These are phyloP conservation scores for Tuber borchii DNA, from an alignment of 495 filamentous ascomycete species.

Conservation along the genomic window DNA sequence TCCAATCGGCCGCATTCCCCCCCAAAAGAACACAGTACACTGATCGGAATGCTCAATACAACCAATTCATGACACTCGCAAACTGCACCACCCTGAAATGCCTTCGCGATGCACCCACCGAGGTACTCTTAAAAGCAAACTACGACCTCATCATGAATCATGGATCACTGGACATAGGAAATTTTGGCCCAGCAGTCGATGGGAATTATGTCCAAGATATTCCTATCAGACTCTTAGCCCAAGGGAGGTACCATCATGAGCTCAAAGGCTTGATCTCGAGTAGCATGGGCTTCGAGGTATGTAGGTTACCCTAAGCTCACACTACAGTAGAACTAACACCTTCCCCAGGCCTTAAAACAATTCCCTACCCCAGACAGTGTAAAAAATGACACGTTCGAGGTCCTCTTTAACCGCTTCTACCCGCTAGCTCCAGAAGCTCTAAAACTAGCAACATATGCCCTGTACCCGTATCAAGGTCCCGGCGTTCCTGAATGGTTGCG, in stretches of 20 bases:
- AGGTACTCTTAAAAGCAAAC: slow-evolving; percentile 19
- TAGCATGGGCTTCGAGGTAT: slow-evolving; percentile 28
- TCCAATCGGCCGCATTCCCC: slow-evolving; percentile 20
- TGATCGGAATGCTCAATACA: slow-evolving; percentile 2
- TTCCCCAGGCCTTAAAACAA: slow-evolving; percentile 35
- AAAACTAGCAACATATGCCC: slow-evolving; percentile 40
- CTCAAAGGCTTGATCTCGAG: slow-evolving; percentile 51
- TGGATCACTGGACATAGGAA: not conserved
- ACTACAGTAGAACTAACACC: slow-evolving; percentile 22
- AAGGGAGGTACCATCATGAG: slow-evolving; percentile 52
- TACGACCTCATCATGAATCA: slow-evolving; percentile 12
- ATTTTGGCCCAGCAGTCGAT: slow-evolving; percentile 56
- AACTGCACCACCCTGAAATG: slow-evolving; percentile 28
- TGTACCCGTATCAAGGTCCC: slow-evolving; percentile 46
- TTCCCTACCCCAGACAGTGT: slow-evolving; percentile 36
- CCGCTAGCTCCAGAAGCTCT: slow-evolving; percentile 23
- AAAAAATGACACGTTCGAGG: slow-evolving; percentile 42
- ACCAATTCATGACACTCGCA: slow-evolving; percentile 13
- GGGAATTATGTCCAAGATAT: slow-evolving; percentile 53
- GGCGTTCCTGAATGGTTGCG: slow-evolving; percentile 43
- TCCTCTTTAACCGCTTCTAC: slow-evolving; percentile 13
- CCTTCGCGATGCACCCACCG: slow-evolving; percentile 24
- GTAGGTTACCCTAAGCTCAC: slow-evolving; percentile 13
- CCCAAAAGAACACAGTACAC: slow-evolving; percentile 11
- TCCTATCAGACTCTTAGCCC: slow-evolving; percentile 53